A percentile compares a stretch with the other conserved stretches of the same genome.
Conservation (phyloP, 768 basidiomycete genomes). For the Lactifluus pinguis region DNA sequence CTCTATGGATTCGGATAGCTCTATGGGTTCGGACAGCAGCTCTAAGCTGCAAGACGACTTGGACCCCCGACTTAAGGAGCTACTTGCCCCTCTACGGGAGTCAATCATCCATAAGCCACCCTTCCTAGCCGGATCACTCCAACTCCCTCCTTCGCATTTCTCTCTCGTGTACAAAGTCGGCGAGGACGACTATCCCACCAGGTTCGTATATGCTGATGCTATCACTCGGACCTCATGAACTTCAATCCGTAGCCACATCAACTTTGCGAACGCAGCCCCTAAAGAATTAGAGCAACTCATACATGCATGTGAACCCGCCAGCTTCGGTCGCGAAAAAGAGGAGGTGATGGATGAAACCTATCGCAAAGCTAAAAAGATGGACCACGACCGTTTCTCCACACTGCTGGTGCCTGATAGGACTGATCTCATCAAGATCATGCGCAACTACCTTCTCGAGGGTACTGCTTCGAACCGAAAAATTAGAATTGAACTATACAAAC, state of each 20-base stretch:
- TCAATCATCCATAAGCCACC: conserved; percentile 14
- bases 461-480: conserved; percentile 20
- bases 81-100: not conserved
- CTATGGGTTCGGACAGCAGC: too few relatives aligned
- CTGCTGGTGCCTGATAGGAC: conserved; percentile 25
- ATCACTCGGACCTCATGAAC: not conserved
- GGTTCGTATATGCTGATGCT: not conserved
- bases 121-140: conserved; percentile 13
- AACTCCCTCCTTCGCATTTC: conserved; percentile 12
- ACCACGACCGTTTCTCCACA: conserved; percentile 28
- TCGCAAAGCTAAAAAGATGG: conserved; percentile 36
- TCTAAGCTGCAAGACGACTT: too few relatives aligned
- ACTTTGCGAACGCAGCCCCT: conserved; percentile 6
- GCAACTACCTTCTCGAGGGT: conserved; percentile 21
- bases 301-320: conserved; percentile 32
- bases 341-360: conserved; percentile 38
- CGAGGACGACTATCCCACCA: not conserved
- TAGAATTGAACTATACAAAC: conserved; percentile 33
- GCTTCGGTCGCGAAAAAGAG: conserved; percentile 31
- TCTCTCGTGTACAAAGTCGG: conserved; percentile 11
- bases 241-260: not conserved
- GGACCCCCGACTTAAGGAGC: not conserved
- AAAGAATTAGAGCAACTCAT: conserved; percentile 25
- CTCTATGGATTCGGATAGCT: too few relatives aligned
- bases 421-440: conserved; percentile 26